Evolutionary conservation across 371 early-diverging fungal species (phyloP), one percentile per base, ranked within the genome.

Genomic region (Saksenaea vasiformis): DNA sequence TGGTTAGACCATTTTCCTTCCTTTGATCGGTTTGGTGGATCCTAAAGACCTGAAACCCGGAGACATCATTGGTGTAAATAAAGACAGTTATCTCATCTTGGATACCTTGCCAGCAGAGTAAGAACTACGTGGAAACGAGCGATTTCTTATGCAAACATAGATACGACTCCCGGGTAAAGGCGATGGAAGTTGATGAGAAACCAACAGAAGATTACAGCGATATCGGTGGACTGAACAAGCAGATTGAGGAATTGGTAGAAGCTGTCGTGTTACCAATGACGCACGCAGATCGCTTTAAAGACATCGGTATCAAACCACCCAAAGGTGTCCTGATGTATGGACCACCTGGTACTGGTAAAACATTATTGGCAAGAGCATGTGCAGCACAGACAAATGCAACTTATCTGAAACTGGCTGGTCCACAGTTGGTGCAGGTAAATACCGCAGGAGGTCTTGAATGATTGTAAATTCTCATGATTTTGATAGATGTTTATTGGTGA

Each of bases 181-280:
- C 99, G 15, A 99, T 99, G 99, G 99, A 99, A 80, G 96, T 99
- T 17, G 99, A 99, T 73, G 99, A 98, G 75, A 99, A 99, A 78
- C 99, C 99, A 10, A 96, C 95, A 11, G 99, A 99, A 77, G 96
- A 96, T 64, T 99, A 99, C 82, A 96, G 96, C 78, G 71, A 69
- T 36, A 68, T 70, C 41, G 70, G 68, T 62, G 70, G 70, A 62
- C 37, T 70, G 53, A 63, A 69, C 36, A 70, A 61, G 64, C 68
- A 66, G 54, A 69, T 58, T 35, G 68, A 77, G 58, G 78, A 74
- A 56, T 55, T 74, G n/a, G 74, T 72, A 41, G 74, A 73, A 38
- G 68, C 66, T 2, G 70, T 72, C 44, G 78, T 74, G 4, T 59
- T 72, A 22, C 74, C 74, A 39, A 58, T 74, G 60, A 77, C 69